Conservation (phyloP, 345 rosid genomes). For the Citrus cavaleriei region DNA sequence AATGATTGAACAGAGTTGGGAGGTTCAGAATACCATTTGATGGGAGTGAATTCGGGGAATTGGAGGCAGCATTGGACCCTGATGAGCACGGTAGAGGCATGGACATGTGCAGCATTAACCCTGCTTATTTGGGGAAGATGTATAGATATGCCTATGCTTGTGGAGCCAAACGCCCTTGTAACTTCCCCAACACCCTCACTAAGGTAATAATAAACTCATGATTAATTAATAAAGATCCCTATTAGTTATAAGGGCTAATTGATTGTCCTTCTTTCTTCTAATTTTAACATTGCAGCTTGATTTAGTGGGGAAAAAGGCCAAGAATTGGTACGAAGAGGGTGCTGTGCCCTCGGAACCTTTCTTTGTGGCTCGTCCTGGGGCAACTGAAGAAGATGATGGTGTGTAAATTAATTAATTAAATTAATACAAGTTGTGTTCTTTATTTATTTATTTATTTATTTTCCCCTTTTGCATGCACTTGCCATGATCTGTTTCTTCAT, state of each 20-base stretch:
- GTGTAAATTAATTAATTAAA: not conserved
- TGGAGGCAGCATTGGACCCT: constrained; percentile 83
- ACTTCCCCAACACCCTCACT: constrained; percentile 93
- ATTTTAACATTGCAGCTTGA: constrained; percentile 48
- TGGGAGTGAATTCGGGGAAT: constrained; percentile 67
- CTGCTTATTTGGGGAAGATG: constrained; percentile 56
- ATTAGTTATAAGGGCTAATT: not conserved
- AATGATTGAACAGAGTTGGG: constrained; percentile 59
- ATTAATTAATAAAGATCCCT: not conserved
- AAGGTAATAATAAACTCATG: constrained; percentile 41
- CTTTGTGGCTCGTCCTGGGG: constrained; percentile 86
- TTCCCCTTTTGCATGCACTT: not conserved
- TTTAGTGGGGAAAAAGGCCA: constrained; percentile 61
- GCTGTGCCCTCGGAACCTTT: constrained; percentile 89
- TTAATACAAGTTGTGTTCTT: not conserved
- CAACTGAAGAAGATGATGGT: constrained; percentile 92
- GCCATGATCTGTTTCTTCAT: not conserved
- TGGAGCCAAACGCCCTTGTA: constrained; percentile 90
- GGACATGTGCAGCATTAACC: constrained; percentile 98
- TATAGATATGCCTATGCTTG: constrained; percentile 91
- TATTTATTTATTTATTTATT: too few relatives aligned
- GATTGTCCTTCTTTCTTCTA: not conserved
- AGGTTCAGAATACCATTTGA: constrained; percentile 84
- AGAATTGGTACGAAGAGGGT: constrained; percentile 79
- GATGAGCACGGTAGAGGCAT: constrained; percentile 92